Conservation (phyloP, 202 grass and related monocot species). For the Tripidium arundinaceum region DNA sequence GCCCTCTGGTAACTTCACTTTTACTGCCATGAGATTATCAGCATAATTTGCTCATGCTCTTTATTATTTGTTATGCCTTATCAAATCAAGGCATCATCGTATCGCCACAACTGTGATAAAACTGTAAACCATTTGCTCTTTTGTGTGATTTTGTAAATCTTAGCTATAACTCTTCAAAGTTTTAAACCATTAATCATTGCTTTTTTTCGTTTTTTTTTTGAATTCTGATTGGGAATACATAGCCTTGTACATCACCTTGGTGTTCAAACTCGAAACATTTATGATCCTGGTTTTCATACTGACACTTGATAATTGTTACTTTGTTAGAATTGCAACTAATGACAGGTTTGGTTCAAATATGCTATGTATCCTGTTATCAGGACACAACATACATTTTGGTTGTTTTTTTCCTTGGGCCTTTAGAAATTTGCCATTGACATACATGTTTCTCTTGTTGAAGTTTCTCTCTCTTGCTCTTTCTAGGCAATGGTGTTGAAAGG, state of each 20-base stretch:
- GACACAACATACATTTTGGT: neutral
- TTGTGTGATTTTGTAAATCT: neutral
- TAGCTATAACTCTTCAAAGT: neutral
- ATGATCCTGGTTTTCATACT: neutral
- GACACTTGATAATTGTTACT: neutral
- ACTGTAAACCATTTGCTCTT: neutral
- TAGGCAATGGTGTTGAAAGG: neutral
- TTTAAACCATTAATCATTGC: neutral
- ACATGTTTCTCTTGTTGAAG: neutral
- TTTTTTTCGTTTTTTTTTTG: neutral
- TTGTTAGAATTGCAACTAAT: neutral
- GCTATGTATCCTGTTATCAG: neutral
- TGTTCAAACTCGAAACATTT: conserved; percentile 15
- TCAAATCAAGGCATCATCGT: too few relatives aligned
- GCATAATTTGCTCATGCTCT: neutral
- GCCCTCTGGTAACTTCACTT: conserved; percentile 5
- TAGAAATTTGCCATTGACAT: neutral
- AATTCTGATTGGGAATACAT: neutral
- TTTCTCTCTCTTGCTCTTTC: conserved; percentile 16
- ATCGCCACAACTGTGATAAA: neutral
- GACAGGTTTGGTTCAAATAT: neutral
- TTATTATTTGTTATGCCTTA: too few relatives aligned
- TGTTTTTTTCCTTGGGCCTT: neutral
- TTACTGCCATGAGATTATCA: neutral
- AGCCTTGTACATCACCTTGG: neutral